These are phyloP conservation scores for Avena insularis DNA, from an alignment of 176 grass and related monocot species.

Conservation along the genomic window DNA sequence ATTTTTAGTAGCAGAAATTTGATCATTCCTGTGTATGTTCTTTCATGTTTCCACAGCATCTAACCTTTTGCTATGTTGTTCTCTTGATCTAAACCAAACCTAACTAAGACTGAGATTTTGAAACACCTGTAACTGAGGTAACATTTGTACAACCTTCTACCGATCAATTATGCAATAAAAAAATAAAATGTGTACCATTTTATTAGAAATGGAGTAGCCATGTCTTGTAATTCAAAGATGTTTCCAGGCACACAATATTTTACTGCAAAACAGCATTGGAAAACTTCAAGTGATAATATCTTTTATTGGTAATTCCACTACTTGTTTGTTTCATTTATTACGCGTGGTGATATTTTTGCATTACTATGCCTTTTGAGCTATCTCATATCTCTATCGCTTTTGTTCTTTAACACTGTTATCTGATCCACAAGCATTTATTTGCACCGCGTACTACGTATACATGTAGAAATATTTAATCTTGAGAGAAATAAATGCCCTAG, in stretches of 20 bases:
- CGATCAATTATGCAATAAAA: background rate
- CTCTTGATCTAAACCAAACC: background rate
- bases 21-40: background rate
- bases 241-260: background rate
- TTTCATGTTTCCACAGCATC: conserved; percentile 8
- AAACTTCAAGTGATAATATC: background rate
- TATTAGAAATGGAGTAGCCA: background rate
- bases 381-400: background rate
- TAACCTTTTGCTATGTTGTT: background rate
- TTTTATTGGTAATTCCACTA: background rate
- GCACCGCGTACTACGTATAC: background rate
- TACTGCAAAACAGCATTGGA: background rate
- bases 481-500: background rate
- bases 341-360: background rate
- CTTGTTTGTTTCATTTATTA: background rate
- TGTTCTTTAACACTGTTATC: background rate
- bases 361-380: background rate
- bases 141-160: background rate
- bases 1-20: background rate
- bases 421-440: background rate
- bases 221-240: background rate
- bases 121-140: background rate
- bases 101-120: background rate
- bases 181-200: background rate
- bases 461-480: background rate